Evolutionary conservation across 306 rosid genomes (phyloP).

Genomic region (Cucurbita moschata): DNA sequence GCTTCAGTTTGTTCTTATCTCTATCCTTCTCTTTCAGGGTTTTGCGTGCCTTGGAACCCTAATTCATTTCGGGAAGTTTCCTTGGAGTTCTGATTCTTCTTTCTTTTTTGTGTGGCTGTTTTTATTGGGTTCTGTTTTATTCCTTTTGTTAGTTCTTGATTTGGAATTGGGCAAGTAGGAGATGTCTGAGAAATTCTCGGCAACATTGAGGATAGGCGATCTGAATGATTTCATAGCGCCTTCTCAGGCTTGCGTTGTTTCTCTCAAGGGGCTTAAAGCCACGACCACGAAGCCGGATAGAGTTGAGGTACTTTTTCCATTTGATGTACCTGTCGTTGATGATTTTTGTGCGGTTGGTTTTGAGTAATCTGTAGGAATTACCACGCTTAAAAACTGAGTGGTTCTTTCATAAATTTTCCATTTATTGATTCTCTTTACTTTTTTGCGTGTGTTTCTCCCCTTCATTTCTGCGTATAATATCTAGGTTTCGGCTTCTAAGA

Average conservation of each 20-base stretch:
- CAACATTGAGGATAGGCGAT: slow-evolving; percentile 80
- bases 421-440: neutral
- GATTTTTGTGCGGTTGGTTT: neutral
- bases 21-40: neutral
- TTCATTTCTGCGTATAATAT: neutral
- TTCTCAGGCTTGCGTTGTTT: slow-evolving; percentile 80
- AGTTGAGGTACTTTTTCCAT: slow-evolving; percentile 29
- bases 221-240: slow-evolving; percentile 89
- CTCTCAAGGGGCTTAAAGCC: slow-evolving; percentile 62
- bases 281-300: slow-evolving; percentile 31
- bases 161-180: neutral
- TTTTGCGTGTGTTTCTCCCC: neutral
- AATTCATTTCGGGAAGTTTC: neutral
- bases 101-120: neutral
- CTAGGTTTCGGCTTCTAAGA: slow-evolving; percentile 45
- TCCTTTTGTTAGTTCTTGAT: neutral
- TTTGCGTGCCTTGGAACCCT: neutral
- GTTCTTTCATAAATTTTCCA: neutral
- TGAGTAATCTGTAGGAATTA: neutral
- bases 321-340: neutral
- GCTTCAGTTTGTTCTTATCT: neutral
- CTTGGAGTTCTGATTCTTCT: neutral
- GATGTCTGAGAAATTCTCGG: slow-evolving; percentile 88
- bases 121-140: neutral
- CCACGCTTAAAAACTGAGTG: neutral